Evolutionary conservation across 2,329 filamentous ascomycete species (phyloP).

Genomic region (Phoma sp.): DNA sequence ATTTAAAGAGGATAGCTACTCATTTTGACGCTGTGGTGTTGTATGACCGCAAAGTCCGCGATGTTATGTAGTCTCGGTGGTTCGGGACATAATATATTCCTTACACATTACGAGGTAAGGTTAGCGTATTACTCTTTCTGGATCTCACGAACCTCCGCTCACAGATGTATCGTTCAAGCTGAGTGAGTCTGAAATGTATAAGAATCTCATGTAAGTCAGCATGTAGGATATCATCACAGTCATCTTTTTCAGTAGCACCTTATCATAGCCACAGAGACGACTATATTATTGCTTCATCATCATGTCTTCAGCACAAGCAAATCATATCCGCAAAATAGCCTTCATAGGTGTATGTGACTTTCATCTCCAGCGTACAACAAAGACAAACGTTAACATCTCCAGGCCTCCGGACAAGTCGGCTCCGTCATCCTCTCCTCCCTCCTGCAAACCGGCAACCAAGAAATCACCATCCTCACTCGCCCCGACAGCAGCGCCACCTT

Average conservation of each 20-base stretch:
- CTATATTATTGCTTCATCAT: background rate
- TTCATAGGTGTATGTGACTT: constrained; percentile 44
- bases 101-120: constrained; percentile 1
- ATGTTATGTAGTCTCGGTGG: background rate
- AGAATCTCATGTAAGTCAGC: background rate
- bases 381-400: constrained; percentile 17
- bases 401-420: constrained; percentile 48
- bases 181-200: background rate
- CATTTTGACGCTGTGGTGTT: background rate
- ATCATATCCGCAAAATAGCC: constrained; percentile 37
- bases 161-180: background rate
- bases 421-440: constrained; percentile 46
- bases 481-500: constrained; percentile 49
- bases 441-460: constrained; percentile 29
- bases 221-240: background rate
- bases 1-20: background rate
- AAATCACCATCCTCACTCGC: constrained; percentile 51
- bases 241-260: background rate
- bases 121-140: background rate
- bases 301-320: background rate
- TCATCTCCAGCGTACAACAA: background rate
- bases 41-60: constrained; percentile 4
- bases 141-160: background rate
- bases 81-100: background rate
- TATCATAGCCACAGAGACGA: background rate